A percentile compares a stretch with the other conserved stretches of the same genome.
Evolutionary conservation across 192 early-diverging fungal species (phyloP).

Genomic region (Paraglomus brasilianum): DNA sequence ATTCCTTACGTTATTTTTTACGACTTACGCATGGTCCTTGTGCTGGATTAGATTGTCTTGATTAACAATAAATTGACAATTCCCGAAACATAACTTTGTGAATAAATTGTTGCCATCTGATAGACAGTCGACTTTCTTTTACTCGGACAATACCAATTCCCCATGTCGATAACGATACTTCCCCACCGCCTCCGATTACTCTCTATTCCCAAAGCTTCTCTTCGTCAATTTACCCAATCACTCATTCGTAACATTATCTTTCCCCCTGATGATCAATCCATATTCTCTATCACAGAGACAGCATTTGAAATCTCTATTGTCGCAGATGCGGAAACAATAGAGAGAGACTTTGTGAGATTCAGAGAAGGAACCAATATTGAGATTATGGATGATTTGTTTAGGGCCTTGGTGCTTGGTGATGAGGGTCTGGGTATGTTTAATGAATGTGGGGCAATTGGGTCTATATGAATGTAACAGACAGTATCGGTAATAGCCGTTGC

Average conservation of each 20-base stretch:
- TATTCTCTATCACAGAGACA: constrained; percentile 71
- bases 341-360: constrained; percentile 53
- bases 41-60: too few relatives aligned
- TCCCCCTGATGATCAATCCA: constrained; percentile 43
- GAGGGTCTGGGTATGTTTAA: constrained; percentile 46
- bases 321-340: constrained; percentile 54
- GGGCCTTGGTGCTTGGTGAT: constrained; percentile 63
- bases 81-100: too few relatives aligned
- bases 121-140: neutral
- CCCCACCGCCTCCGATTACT: constrained; percentile 60
- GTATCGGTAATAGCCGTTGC: too few relatives aligned
- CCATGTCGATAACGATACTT: constrained; percentile 59
- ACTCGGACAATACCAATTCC: neutral
- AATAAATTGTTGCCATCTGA: too few relatives aligned
- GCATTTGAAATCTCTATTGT: constrained; percentile 66
- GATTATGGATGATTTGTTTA: constrained; percentile 57
- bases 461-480: too few relatives aligned
- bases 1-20: too few relatives aligned
- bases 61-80: too few relatives aligned
- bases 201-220: constrained; percentile 54
- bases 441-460: too few relatives aligned
- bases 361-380: constrained; percentile 34
- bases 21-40: too few relatives aligned
- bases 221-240: constrained; percentile 56
- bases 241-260: constrained; percentile 62